These are phyloP conservation scores for Capronia americana DNA, from an alignment of 2,329 filamentous ascomycete genomes.

Conservation along the genomic window DNA sequence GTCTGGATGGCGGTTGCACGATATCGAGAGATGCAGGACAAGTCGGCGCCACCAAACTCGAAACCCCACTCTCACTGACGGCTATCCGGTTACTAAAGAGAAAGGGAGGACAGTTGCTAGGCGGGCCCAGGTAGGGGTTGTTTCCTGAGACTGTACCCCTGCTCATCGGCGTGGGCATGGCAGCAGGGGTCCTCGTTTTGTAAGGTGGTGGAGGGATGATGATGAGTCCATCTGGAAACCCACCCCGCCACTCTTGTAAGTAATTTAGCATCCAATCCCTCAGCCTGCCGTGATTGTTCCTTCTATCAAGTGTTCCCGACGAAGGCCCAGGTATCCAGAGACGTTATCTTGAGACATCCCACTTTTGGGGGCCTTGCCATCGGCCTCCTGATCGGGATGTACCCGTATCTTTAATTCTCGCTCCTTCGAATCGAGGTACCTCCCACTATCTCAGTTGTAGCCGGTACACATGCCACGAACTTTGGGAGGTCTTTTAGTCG, in stretches of 20 bases:
- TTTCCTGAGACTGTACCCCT: constrained; percentile 9
- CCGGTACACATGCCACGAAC: constrained; percentile 23
- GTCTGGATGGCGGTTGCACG: constrained; percentile 6
- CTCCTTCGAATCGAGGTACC: constrained; percentile 14
- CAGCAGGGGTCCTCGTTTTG: constrained; percentile 13
- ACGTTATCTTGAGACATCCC: constrained; percentile 22
- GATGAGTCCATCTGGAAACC: constrained; percentile 12
- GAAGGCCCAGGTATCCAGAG: background rate
- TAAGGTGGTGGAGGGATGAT: constrained; percentile 10
- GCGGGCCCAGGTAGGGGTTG: constrained; percentile 7
- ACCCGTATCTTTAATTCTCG: constrained; percentile 3
- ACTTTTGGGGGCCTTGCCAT: constrained; percentile 13
- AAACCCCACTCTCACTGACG: constrained; percentile 15
- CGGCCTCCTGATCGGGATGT: constrained; percentile 5
- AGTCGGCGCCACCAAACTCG: constrained; percentile 14
- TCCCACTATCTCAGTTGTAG: constrained; percentile 5
- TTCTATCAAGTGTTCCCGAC: constrained; percentile 1
- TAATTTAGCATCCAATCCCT: constrained; percentile 7
- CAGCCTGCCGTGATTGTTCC: constrained; percentile 9
- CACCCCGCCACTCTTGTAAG: constrained; percentile 4
- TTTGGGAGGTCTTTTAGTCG: constrained; percentile 17
- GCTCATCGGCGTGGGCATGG: constrained; percentile 16
- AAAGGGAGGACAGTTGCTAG: constrained; percentile 6
- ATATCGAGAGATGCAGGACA: constrained; percentile 18
- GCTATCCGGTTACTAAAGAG: constrained; percentile 12